A percentile compares a stretch with the other conserved stretches of the same genome.
phyloP scores from a whole-genome alignment of 441 rosid species.

The Geranium incanum region DNA sequence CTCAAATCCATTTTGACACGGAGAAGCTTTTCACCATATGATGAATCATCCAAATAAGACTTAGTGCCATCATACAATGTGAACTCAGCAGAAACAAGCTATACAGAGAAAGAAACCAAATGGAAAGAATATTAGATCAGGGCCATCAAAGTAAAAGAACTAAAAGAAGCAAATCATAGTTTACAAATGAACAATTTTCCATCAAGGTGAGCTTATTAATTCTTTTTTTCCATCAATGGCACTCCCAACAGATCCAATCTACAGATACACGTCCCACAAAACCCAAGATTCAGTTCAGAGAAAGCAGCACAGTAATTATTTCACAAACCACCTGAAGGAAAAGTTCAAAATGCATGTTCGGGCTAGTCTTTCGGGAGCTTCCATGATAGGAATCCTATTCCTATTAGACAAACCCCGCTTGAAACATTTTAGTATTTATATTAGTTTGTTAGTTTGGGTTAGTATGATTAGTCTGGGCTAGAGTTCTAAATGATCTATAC shows the following conservation, averaged over 20 bases:
- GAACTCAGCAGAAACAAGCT: conserved; percentile 96
- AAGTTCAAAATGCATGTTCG: neutral
- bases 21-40: conserved; percentile 81
- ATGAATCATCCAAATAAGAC: conserved; percentile 75
- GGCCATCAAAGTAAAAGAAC: conserved; percentile 11
- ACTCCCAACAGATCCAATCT: neutral
- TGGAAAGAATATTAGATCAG: conserved; percentile 7
- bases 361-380: neutral
- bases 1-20: conserved; percentile 93
- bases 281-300: neutral
- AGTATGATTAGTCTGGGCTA: too few relatives aligned
- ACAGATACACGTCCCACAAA: neutral
- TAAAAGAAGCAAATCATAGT: conserved; percentile 14
- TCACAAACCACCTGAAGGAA: neutral
- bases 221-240: neutral
- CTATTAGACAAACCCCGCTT: too few relatives aligned
- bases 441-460: too few relatives aligned
- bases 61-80: conserved; percentile 95
- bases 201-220: neutral
- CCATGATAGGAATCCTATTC: neutral
- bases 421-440: too few relatives aligned
- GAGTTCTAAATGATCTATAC: too few relatives aligned
- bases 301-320: neutral
- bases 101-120: conserved; percentile 21
- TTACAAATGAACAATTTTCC: neutral